Evolutionary conservation across 345 rosid genomes (phyloP).

Genomic region (Hibiscus syriacus): DNA sequence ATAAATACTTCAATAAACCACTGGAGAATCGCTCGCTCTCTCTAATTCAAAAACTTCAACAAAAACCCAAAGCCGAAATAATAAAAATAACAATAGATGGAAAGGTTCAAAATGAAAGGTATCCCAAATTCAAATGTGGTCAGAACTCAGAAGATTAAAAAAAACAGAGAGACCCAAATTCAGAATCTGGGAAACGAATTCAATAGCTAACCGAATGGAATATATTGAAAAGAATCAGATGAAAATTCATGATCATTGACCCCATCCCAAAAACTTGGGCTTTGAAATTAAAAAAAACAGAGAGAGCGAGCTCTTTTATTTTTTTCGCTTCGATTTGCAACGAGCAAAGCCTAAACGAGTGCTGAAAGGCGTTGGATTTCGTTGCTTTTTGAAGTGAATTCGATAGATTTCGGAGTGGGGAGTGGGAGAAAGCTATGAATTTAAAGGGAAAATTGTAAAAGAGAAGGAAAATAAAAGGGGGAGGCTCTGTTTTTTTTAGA

Average conservation of each 20-base stretch:
- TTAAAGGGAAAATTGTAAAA: background rate
- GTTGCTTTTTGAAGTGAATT: background rate
- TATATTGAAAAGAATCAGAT: slow-evolving; percentile 42
- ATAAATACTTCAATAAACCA: background rate
- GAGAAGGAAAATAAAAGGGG: slow-evolving; percentile 1
- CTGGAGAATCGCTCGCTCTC: slow-evolving; percentile 27
- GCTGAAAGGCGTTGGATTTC: background rate
- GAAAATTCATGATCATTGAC: slow-evolving; percentile 19
- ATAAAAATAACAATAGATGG: background rate
- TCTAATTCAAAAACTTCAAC: background rate
- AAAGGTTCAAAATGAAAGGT: slow-evolving; percentile 19
- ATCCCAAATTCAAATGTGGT: slow-evolving; percentile 26
- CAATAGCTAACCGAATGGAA: slow-evolving; percentile 28
- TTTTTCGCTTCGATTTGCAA: background rate
- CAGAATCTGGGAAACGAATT: slow-evolving; percentile 23
- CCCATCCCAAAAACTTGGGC: slow-evolving; percentile 18
- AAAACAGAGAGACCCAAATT: slow-evolving; percentile 7
- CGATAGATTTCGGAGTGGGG: background rate
- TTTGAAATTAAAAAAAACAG: background rate
- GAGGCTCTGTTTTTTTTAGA: background rate
- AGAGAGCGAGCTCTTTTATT: slow-evolving; percentile 33
- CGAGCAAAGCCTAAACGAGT: background rate
- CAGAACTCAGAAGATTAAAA: slow-evolving; percentile 12
- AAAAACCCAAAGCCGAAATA: slow-evolving; percentile 9
- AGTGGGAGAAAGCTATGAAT: background rate